A percentile compares a stretch with the other conserved stretches of the same genome.
phyloP scores from a whole-genome alignment of 805 yeast genomes.

The Ogataea pini region DNA sequence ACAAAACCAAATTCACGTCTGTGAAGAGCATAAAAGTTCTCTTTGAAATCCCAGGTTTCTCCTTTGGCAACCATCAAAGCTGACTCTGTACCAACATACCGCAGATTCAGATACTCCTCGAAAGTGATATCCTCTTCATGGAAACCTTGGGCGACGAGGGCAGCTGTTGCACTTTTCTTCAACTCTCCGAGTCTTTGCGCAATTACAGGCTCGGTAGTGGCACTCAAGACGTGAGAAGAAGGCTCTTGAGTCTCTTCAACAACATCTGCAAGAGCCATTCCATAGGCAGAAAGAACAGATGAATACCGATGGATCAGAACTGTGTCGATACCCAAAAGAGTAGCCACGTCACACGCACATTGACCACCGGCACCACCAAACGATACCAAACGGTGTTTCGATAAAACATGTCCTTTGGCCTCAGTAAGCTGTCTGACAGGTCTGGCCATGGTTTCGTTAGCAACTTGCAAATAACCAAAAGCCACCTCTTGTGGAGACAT shows the following conservation, averaged over 20 bases:
- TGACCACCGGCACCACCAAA: conserved; percentile 97
- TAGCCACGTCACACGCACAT: conserved; percentile 78
- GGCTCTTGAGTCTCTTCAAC: conserved; percentile 82
- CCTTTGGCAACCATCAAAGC: conserved; percentile 62
- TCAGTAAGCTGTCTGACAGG: conserved; percentile 85
- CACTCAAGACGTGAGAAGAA: conserved; percentile 46
- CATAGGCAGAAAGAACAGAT: conserved; percentile 83
- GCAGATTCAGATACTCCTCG: conserved; percentile 72
- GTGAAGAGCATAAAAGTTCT: conserved; percentile 56
- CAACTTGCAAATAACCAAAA: conserved; percentile 76
- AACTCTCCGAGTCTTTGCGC: conserved; percentile 48
- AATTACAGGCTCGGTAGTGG: conserved; percentile 36
- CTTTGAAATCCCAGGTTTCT: conserved; percentile 35
- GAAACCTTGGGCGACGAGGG: conserved; percentile 57
- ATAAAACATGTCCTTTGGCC: conserved; percentile 70
- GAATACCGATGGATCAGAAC: conserved; percentile 80
- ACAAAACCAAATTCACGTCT: conserved; percentile 73
- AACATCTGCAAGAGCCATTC: conserved; percentile 84
- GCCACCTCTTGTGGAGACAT: conserved; percentile 72
- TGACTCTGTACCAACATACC: conserved; percentile 90
- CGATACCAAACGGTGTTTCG: conserved; percentile 71
- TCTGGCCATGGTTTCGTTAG: conserved; percentile 87
- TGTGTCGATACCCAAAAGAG: conserved; percentile 63
- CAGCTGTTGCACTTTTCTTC: conserved; percentile 40
- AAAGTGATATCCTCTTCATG: conserved; percentile 42